Percentiles rank a stretch among this genome's conserved stretches.
These are phyloP conservation scores for Fraxinus floribunda DNA, from an alignment of 305 asterid species.

Conservation along the genomic window DNA sequence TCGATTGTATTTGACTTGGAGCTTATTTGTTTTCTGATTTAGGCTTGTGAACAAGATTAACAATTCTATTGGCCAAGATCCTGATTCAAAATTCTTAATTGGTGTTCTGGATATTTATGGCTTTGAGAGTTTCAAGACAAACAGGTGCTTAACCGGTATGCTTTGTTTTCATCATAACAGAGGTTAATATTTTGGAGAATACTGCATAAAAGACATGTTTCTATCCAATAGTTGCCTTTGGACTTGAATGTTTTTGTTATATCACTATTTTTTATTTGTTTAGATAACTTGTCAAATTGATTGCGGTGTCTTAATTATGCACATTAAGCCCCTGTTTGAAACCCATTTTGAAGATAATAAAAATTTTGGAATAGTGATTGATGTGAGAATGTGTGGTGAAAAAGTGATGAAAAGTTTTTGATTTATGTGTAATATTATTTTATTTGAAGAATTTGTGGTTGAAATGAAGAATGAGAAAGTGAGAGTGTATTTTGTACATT, in stretches of 20 bases:
- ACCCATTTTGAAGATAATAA: too few species aligned
- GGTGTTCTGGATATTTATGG: constrained; percentile 98
- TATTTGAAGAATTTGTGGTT: too few species aligned
- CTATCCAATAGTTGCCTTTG: constrained; percentile 15
- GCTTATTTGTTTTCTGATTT: constrained; percentile 29
- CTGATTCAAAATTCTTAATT: constrained; percentile 66
- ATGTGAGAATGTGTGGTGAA: too few species aligned
- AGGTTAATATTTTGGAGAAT: constrained; percentile 42
- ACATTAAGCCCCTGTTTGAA: neutral
- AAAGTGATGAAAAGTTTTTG: too few species aligned
- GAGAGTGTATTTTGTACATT: too few species aligned
- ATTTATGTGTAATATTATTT: too few species aligned
- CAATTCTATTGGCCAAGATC: constrained; percentile 89
- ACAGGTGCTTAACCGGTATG: constrained; percentile 99
- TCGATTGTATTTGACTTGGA: constrained; percentile 4
- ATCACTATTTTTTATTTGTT: constrained; percentile 1
- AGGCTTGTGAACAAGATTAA: constrained; percentile 94
- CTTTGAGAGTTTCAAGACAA: constrained; percentile 98
- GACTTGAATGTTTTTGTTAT: constrained; percentile 14
- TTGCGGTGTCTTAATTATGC: constrained; percentile 11
- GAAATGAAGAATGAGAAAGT: too few species aligned
- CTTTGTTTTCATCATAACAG: constrained; percentile 64
- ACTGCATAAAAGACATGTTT: constrained; percentile 33
- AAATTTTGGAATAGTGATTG: too few species aligned
- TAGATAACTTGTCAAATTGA: constrained; percentile 10